phyloP scores from a whole-genome alignment of 768 basidiomycete species.

The Auricularia sp. region DNA sequence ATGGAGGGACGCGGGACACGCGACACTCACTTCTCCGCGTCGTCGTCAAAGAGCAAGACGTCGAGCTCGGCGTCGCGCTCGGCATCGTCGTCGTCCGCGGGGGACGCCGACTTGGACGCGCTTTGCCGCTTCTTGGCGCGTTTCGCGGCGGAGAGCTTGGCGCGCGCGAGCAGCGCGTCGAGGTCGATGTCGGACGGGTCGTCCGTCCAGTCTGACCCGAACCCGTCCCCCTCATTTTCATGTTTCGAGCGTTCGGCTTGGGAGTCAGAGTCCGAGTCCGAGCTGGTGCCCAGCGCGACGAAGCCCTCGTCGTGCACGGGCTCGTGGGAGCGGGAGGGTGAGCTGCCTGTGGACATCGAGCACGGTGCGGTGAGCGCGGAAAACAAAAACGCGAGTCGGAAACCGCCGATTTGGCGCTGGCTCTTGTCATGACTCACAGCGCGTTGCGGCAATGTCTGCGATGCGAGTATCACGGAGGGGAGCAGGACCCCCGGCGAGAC shows the following conservation, averaged over 20 bases:
- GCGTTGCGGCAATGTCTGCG: too few relatives aligned
- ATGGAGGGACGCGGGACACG: neutral
- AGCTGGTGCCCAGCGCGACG: neutral
- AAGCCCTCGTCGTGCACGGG: neutral
- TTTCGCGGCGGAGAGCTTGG: neutral
- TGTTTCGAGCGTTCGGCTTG: neutral
- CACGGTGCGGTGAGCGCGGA: too few relatives aligned
- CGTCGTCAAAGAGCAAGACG: neutral
- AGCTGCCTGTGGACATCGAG: too few relatives aligned
- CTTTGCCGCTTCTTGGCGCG: neutral
- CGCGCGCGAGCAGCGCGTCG: neutral
- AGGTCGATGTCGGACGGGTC: neutral
- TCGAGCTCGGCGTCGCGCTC: neutral
- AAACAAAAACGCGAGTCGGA: too few relatives aligned
- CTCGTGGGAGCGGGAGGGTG: neutral
- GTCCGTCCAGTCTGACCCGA: neutral
- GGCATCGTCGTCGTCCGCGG: neutral
- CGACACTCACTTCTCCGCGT: neutral
- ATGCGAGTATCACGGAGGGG: too few relatives aligned
- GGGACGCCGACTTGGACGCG: neutral
- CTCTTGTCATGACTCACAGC: too few relatives aligned
- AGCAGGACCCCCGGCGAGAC: too few relatives aligned
- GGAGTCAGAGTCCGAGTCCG: neutral
- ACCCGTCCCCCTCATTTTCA: neutral
- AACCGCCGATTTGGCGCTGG: too few relatives aligned